phyloP scores from a whole-genome alignment of 176 grass and related monocot species.

The Stipa capillata region DNA sequence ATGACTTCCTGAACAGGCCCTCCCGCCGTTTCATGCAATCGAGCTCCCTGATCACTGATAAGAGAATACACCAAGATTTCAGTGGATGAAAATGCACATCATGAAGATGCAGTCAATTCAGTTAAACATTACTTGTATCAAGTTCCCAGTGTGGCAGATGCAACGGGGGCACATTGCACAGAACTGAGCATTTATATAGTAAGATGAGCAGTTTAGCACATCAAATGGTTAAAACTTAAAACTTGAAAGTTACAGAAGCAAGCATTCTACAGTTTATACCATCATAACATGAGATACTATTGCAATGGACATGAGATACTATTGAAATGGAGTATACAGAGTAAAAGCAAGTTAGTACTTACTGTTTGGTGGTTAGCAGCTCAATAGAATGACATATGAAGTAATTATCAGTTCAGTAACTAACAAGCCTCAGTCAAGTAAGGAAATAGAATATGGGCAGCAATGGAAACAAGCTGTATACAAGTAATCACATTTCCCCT shows the following conservation, averaged over 20 bases:
- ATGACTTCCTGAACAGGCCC: conserved; percentile 46
- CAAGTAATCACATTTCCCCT: background rate
- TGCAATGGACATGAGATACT: too few relatives aligned
- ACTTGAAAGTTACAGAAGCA: too few relatives aligned
- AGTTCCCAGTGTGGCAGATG: too few relatives aligned
- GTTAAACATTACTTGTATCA: too few relatives aligned
- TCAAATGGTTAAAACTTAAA: too few relatives aligned
- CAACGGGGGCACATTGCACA: background rate
- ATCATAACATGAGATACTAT: background rate
- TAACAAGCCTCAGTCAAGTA: background rate
- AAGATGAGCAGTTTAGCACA: too few relatives aligned
- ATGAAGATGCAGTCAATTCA: background rate
- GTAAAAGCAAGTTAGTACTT: background rate
- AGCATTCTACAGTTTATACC: background rate
- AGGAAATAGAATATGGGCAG: background rate
- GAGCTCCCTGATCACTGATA: conserved; percentile 80
- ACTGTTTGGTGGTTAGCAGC: background rate
- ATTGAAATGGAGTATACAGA: too few relatives aligned
- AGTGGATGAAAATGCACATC: background rate
- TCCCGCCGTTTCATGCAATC: conserved; percentile 72
- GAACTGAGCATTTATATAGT: too few relatives aligned
- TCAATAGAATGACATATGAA: background rate
- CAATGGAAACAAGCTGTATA: background rate
- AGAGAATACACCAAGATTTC: background rate
- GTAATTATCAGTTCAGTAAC: background rate